Percentiles rank a stretch among this genome's conserved stretches.
Evolutionary conservation across 768 basidiomycete species (phyloP).

Genomic region (Hebeloma cylindrosporum): DNA sequence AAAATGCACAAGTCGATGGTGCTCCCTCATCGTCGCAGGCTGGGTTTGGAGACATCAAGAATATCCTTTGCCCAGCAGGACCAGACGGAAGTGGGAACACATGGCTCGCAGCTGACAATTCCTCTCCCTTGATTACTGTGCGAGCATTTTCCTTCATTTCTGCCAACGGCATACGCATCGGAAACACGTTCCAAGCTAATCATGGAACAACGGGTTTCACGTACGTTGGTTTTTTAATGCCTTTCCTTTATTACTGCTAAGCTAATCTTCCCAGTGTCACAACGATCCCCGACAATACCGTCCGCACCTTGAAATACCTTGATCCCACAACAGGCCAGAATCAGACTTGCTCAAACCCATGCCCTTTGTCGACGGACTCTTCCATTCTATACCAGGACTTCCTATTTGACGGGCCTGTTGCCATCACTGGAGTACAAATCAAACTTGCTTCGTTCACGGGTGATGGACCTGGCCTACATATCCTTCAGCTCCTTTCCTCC

Average conservation of each 20-base stretch:
- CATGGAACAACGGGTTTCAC: slow-evolving; percentile 88
- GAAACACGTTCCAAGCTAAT: slow-evolving; percentile 82
- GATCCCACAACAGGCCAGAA: slow-evolving; percentile 77
- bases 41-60: slow-evolving; percentile 61
- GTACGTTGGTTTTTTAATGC: slow-evolving; percentile 43
- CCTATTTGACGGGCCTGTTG: slow-evolving; percentile 60
- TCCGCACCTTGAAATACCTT: slow-evolving; percentile 73
- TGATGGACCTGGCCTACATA: slow-evolving; percentile 75
- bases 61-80: slow-evolving; percentile 86
- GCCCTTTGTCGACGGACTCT: slow-evolving; percentile 78
- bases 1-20: slow-evolving; percentile 53
- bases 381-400: slow-evolving; percentile 91
- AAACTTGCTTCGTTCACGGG: slow-evolving; percentile 78
- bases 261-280: slow-evolving; percentile 56
- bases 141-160: slow-evolving; percentile 72
- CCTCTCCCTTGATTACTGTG: slow-evolving; percentile 70
- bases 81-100: slow-evolving; percentile 74
- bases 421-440: slow-evolving; percentile 90
- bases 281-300: slow-evolving; percentile 85
- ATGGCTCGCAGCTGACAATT: slow-evolving; percentile 82
- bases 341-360: slow-evolving; percentile 71
- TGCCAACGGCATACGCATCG: slow-evolving; percentile 81
- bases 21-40: slow-evolving; percentile 62
- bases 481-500: slow-evolving; percentile 89
- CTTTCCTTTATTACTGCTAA: slow-evolving; percentile 14